These are phyloP conservation scores for Colletotrichum sojae DNA, from an alignment of 2,329 filamentous ascomycete species.

Conservation along the genomic window DNA sequence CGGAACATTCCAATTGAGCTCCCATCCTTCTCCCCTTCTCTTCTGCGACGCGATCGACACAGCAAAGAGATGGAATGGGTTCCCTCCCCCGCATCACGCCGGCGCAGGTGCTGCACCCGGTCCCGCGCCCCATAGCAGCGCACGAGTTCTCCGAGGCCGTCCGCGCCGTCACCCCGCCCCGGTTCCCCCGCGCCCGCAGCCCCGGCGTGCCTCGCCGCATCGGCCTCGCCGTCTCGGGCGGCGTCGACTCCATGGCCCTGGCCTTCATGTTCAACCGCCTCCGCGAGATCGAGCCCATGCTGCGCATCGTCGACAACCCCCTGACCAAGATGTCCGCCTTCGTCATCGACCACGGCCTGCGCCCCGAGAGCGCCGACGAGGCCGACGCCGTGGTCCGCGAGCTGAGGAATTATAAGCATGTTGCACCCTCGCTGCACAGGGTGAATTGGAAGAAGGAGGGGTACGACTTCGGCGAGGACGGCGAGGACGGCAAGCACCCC, in stretches of 20 bases:
- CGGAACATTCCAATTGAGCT: neutral
- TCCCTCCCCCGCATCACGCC: constrained; percentile 18
- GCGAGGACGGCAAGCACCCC: constrained; percentile 46
- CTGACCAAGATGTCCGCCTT: constrained; percentile 58
- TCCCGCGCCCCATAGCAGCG: constrained; percentile 54
- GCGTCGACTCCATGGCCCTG: constrained; percentile 98
- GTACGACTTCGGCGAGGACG: constrained; percentile 39
- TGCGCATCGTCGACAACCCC: constrained; percentile 62
- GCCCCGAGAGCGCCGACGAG: constrained; percentile 67
- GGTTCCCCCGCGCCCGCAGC: constrained; percentile 59
- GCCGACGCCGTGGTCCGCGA: constrained; percentile 61
- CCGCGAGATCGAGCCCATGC: constrained; percentile 49
- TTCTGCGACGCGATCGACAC: neutral
- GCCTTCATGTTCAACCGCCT: constrained; percentile 77
- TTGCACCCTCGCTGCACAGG: constrained; percentile 45
- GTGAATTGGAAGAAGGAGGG: constrained; percentile 65
- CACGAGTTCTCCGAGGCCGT: constrained; percentile 63
- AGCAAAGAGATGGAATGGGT: constrained; percentile 35
- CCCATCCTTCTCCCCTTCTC: too few relatives aligned
- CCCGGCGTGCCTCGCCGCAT: constrained; percentile 54
- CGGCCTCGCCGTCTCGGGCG: constrained; percentile 88
- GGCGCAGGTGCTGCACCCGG: constrained; percentile 53
- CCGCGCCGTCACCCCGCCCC: constrained; percentile 62
- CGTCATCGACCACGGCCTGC: constrained; percentile 71
- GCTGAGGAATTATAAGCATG: constrained; percentile 52